Evolutionary conservation across 2,329 filamentous ascomycete species (phyloP).

Genomic region (Penicillium sp.): DNA sequence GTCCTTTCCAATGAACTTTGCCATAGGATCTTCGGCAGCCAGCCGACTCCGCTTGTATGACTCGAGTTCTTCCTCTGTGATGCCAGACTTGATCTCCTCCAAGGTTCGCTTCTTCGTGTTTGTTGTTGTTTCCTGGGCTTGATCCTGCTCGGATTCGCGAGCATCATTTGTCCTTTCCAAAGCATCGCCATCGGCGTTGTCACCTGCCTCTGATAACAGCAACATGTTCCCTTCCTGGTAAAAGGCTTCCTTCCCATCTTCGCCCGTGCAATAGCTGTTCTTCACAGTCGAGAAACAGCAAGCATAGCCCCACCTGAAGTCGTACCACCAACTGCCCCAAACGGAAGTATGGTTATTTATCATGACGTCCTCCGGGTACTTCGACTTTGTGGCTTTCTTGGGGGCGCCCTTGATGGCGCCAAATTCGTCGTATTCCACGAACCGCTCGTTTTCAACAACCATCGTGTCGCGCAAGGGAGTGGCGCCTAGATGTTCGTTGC

Average conservation of each 20-base stretch:
- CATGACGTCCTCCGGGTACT: constrained; percentile 85
- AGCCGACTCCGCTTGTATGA: constrained; percentile 76
- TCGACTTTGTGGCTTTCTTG: constrained; percentile 76
- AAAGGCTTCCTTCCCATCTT: constrained; percentile 79
- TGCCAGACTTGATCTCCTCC: constrained; percentile 74
- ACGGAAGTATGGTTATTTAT: constrained; percentile 90
- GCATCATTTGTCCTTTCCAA: constrained; percentile 15
- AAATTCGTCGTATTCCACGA: constrained; percentile 91
- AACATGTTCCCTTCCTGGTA: constrained; percentile 70
- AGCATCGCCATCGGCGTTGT: constrained; percentile 13
- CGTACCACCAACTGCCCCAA: constrained; percentile 97
- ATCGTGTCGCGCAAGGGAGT: constrained; percentile 66
- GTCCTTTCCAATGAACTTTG: constrained; percentile 73
- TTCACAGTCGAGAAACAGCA: constrained; percentile 94
- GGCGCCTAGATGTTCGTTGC: constrained; percentile 61
- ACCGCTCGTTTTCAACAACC: constrained; percentile 79
- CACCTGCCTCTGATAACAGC: constrained; percentile 41
- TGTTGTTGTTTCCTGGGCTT: constrained; percentile 35
- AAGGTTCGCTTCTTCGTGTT: constrained; percentile 70
- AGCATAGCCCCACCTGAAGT: constrained; percentile 93
- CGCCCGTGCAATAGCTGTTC: constrained; percentile 97
- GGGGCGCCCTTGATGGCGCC: constrained; percentile 87
- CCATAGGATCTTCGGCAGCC: constrained; percentile 83
- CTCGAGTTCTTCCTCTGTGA: constrained; percentile 83
- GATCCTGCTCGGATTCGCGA: constrained; percentile 25